Base-by-base conservation (phyloP, 495 filamentous ascomycete species). In the Penicillium flavigenum region DNA sequence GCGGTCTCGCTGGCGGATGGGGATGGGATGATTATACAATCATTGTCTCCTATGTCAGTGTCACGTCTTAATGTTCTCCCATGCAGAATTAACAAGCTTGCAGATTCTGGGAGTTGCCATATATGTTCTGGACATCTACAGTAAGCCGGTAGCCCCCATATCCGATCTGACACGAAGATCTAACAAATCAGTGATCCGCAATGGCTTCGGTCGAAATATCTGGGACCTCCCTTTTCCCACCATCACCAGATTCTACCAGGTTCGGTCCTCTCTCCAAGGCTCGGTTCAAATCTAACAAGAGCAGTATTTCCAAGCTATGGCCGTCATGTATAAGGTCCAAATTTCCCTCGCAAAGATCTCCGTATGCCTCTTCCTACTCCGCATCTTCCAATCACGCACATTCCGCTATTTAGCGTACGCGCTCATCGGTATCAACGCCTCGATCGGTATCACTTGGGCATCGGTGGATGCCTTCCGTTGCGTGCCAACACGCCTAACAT, bases 291-390 rank as follows among this genome's bases (percentile, higher is more conserved):
- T 12, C 51, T 57, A 45, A 62, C 36, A n/a, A 27, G n/a, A 2
- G 0, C 44, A 70, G 66, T 36, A n/a, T 42, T 73, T 73, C 55
- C 64, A 68, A 58, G 68, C 31, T 0, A 53, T 73, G 34, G 64
- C 61, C 10, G 38, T 71, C 17, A 60, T 66, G 43, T 73, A 73
- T 53, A 73, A 73, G 42, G 46, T 62, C 1, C 65, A 68, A 41
- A 70, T 73, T 47, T 78, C 72, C 8, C 72, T 76, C 36, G 75
- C 74, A 65, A 81, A 82, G 45, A 75, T 74, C 49, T 83, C 81
- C 26, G 84, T 68, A 44, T 75, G 72, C 54, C 69, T 80, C 17
- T 86, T 78, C 60, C 63, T 77, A 14, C 65, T 77, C 1, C 71
- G 72, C 1, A 74, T 75, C 47, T 77, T 73, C 61, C 65, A 73